These are phyloP conservation scores for Candida loeiensis DNA, from an alignment of 805 yeast genomes.

Conservation along the genomic window DNA sequence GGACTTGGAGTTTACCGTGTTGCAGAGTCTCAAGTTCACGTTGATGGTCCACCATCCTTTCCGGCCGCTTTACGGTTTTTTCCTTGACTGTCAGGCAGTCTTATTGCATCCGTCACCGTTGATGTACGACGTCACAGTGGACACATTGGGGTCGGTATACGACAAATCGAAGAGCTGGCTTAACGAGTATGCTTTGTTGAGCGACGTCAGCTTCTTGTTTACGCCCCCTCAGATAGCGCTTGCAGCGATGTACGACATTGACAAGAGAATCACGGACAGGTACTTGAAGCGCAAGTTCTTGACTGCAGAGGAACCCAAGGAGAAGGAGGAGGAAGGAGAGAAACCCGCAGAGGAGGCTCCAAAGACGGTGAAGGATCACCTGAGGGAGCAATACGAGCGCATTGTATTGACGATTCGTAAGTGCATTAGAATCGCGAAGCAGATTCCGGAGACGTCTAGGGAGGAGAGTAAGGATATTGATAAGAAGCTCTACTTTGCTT, in stretches of 20 bases:
- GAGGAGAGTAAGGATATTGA: conserved; percentile 64
- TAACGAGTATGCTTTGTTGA: conserved; percentile 58
- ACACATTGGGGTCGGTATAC: conserved; percentile 62
- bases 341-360: conserved; percentile 8
- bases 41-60: conserved; percentile 85
- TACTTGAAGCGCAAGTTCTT: conserved; percentile 66
- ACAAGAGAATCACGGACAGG: conserved; percentile 58
- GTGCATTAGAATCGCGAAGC: conserved; percentile 48
- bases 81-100: conserved; percentile 74
- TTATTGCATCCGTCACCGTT: conserved; percentile 41
- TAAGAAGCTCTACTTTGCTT: conserved; percentile 58
- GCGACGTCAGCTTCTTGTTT: conserved; percentile 72
- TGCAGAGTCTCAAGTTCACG: conserved; percentile 75
- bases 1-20: conserved; percentile 72
- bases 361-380: conserved; percentile 10
- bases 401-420: conserved; percentile 43
- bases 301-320: too few species aligned
- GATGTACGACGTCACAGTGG: conserved; percentile 45
- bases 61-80: conserved; percentile 90
- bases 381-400: conserved; percentile 37
- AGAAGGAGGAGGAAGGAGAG: too few species aligned
- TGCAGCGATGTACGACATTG: conserved; percentile 71
- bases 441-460: conserved; percentile 44
- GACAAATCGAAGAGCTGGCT: conserved; percentile 66
- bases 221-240: conserved; percentile 96